A percentile compares a stretch with the other conserved stretches of the same genome.
These are phyloP conservation scores for Ascochyta rabiei DNA, from an alignment of 2,329 filamentous ascomycete species.

Conservation along the genomic window DNA sequence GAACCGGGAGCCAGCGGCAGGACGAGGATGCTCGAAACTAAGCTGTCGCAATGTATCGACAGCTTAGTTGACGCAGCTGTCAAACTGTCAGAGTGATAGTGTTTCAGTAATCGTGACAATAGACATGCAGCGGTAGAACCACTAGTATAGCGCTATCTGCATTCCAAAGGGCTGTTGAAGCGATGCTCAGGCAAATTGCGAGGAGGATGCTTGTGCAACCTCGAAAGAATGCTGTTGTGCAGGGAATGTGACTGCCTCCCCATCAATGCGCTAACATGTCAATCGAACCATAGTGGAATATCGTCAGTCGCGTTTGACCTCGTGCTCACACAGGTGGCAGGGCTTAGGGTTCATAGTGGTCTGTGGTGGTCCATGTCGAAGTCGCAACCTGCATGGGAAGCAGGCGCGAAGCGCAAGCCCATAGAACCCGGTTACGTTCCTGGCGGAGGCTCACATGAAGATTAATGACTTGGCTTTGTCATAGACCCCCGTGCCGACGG, in stretches of 20 bases:
- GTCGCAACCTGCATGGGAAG: not conserved
- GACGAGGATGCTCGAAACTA: not conserved
- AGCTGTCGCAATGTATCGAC: not conserved
- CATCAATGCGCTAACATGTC: not conserved
- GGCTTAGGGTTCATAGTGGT: not conserved
- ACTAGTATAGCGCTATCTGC: constrained; percentile 4
- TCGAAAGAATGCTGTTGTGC: constrained; percentile 8
- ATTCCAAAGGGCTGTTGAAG: constrained; percentile 12
- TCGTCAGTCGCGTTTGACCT: constrained; percentile 7
- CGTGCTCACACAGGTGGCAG: not conserved
- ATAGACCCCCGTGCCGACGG: not conserved
- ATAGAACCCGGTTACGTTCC: no score
- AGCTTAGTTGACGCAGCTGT: constrained; percentile 5
- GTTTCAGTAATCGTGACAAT: constrained; percentile 15
- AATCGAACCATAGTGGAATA: not conserved
- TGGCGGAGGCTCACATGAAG: not conserved
- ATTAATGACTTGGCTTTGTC: not conserved
- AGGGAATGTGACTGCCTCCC: not conserved
- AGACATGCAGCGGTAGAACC: constrained; percentile 6
- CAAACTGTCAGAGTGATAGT: constrained; percentile 5
- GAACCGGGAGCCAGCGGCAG: not conserved
- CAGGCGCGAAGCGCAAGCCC: not conserved
- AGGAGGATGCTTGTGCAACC: constrained; percentile 8
- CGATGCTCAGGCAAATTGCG: constrained; percentile 6
- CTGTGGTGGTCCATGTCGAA: not conserved